phyloP scores from a whole-genome alignment of 306 rosid species.

The Urtica urens region DNA sequence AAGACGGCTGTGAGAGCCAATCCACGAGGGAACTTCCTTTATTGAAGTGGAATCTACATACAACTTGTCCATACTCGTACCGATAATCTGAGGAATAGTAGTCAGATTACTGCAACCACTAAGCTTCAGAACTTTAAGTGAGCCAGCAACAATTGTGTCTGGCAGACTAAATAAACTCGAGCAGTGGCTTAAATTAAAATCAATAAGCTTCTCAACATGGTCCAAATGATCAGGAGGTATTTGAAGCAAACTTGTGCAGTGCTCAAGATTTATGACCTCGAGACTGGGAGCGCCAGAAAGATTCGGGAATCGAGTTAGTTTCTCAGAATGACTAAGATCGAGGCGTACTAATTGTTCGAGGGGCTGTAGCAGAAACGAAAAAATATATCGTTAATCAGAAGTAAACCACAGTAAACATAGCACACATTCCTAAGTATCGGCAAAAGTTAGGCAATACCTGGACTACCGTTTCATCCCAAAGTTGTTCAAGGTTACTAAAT shows the following conservation, averaged over 20 bases:
- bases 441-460: not conserved
- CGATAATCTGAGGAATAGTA: no score
- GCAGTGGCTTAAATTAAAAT: not conserved
- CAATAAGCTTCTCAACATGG: not conserved
- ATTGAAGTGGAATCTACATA: no score
- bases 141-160: no score
- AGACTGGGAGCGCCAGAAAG: conserved; percentile 9
- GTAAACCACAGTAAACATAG: no score
- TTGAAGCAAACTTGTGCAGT: not conserved
- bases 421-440: not conserved
- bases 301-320: conserved; percentile 17
- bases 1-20: conserved; percentile 1
- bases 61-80: no score
- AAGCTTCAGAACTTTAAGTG: not conserved
- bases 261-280: not conserved
- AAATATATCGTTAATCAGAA: no score
- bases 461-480: conserved; percentile 1
- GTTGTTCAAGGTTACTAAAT: not conserved
- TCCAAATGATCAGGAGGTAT: conserved; percentile 11
- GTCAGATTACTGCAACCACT: no score
- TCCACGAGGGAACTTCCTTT: not conserved
- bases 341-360: conserved; percentile 5
- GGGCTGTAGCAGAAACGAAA: conserved; percentile 1
- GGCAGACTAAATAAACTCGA: not conserved
- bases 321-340: conserved; percentile 2